Percentiles rank a stretch among this genome's conserved stretches.
Conservation (phyloP, 805 yeast species). For the Cyberlindnera misumaiensis region DNA sequence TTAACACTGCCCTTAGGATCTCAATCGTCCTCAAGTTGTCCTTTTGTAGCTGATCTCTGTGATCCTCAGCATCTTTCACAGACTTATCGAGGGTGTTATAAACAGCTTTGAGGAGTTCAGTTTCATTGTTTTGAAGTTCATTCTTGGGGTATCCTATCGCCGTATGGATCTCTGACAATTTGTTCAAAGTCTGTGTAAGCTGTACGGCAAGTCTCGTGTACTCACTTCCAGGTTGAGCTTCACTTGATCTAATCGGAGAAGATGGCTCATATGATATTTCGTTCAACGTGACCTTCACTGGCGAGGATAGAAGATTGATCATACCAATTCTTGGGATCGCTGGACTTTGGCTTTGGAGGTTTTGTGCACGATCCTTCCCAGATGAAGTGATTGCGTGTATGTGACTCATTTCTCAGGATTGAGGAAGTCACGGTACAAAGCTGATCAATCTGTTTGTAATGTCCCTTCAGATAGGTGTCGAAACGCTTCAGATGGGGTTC, state of each 20-base stretch:
- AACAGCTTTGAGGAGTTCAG: conserved; percentile 41
- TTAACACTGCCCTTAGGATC: conserved; percentile 26
- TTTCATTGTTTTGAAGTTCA: conserved; percentile 43
- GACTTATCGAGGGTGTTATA: conserved; percentile 42
- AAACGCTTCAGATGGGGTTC: too few relatives aligned
- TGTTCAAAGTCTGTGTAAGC: conserved; percentile 22
- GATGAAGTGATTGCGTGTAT: too few relatives aligned
- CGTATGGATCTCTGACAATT: conserved; percentile 40
- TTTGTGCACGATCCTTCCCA: background rate
- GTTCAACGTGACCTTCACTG: conserved; percentile 17
- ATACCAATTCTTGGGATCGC: conserved; percentile 9
- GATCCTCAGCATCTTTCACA: conserved; percentile 30
- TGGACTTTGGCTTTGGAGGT: conserved; percentile 6
- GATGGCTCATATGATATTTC: conserved; percentile 4
- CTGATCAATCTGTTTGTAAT: too few relatives aligned
- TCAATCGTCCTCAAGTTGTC: conserved; percentile 25
- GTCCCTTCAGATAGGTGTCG: too few relatives aligned
- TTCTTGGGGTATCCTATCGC: conserved; percentile 49
- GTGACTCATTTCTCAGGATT: too few relatives aligned
- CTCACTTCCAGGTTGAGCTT: conserved; percentile 2
- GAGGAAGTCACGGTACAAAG: too few relatives aligned
- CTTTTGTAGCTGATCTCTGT: conserved; percentile 25
- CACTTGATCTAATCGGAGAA: conserved; percentile 3
- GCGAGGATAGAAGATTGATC: conserved; percentile 20
- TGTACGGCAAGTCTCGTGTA: conserved; percentile 15